Percentiles rank a stretch among this genome's conserved stretches.
phyloP scores from a whole-genome alignment of 1,139 yeast genomes.

The Debaryomyces fabryi region DNA sequence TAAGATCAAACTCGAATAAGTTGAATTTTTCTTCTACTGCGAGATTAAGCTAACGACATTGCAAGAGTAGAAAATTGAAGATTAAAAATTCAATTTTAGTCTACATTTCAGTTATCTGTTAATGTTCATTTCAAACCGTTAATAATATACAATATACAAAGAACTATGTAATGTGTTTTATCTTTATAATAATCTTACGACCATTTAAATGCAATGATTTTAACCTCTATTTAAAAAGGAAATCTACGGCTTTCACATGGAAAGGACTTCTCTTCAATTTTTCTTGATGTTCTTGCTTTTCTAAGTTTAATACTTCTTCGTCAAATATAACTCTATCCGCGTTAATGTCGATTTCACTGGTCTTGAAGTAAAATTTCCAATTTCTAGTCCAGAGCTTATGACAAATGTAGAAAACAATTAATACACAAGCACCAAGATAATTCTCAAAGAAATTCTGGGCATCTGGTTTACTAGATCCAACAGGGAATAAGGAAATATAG shows the following conservation, averaged over 20 bases:
- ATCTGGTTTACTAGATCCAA: conserved; percentile 30
- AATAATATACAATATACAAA: conserved; percentile 4
- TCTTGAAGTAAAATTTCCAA: conserved; percentile 34
- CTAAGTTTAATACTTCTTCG: conserved; percentile 40
- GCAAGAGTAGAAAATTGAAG: neutral
- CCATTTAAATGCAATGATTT: neutral
- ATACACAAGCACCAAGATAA: conserved; percentile 40
- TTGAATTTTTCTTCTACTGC: neutral
- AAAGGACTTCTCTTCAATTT: conserved; percentile 26
- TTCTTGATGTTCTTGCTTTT: conserved; percentile 37
- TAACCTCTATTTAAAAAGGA: conserved; percentile 22
- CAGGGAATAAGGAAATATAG: conserved; percentile 47
- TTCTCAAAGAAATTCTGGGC: conserved; percentile 39
- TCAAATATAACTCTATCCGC: conserved; percentile 40
- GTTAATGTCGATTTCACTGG: conserved; percentile 39
- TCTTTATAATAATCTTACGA: neutral
- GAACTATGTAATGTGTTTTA: neutral
- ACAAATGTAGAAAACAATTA: conserved; percentile 35
- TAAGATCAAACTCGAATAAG: neutral
- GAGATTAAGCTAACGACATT: neutral
- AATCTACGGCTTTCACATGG: conserved; percentile 26
- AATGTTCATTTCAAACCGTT: neutral
- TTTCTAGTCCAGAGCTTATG: conserved; percentile 38
- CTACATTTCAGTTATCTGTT: neutral
- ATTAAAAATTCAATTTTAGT: no score